Conservation (phyloP, 495 filamentous ascomycete species). For the Darksidea phi region DNA sequence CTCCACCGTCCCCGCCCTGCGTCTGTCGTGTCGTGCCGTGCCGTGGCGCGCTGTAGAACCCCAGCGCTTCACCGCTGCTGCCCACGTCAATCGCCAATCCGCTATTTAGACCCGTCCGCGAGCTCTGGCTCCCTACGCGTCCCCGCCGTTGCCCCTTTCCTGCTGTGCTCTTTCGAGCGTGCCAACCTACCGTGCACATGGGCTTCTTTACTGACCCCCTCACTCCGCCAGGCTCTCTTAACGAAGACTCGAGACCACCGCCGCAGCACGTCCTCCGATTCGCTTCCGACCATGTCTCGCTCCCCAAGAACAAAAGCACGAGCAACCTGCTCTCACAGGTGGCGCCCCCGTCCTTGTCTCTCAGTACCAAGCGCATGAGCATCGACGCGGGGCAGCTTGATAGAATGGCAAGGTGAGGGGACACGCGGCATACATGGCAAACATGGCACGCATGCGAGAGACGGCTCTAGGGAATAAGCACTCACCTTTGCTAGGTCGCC, state of each 20-base stretch:
- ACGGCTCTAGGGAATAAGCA: not conserved
- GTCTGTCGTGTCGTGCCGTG: not conserved
- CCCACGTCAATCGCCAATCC: not conserved
- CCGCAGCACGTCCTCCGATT: conserved; percentile 24
- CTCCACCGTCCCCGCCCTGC: conserved; percentile 2
- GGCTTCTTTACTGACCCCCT: conserved; percentile 12
- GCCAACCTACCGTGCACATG: conserved; percentile 2
- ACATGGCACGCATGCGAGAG: not conserved
- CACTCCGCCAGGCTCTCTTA: conserved; percentile 25
- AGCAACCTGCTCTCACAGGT: conserved; percentile 37
- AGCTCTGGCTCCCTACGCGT: not conserved
- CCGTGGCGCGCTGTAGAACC: not conserved
- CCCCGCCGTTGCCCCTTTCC: not conserved
- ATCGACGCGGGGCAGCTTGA: conserved; percentile 38
- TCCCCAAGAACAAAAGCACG: conserved; percentile 41
- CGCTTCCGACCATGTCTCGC: conserved; percentile 25
- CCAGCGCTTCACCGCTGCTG: conserved; percentile 16
- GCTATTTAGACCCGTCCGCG: conserved; percentile 1
- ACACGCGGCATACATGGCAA: no score
- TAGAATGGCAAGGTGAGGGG: conserved; percentile 27
- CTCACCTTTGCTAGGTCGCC: conserved; percentile 48
- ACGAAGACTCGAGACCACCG: conserved; percentile 16
- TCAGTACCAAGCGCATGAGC: conserved; percentile 32
- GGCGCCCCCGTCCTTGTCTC: conserved; percentile 10
- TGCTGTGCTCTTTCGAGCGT: not conserved